phyloP scores from a whole-genome alignment of 768 basidiomycete species.

The Collybia nuda region DNA sequence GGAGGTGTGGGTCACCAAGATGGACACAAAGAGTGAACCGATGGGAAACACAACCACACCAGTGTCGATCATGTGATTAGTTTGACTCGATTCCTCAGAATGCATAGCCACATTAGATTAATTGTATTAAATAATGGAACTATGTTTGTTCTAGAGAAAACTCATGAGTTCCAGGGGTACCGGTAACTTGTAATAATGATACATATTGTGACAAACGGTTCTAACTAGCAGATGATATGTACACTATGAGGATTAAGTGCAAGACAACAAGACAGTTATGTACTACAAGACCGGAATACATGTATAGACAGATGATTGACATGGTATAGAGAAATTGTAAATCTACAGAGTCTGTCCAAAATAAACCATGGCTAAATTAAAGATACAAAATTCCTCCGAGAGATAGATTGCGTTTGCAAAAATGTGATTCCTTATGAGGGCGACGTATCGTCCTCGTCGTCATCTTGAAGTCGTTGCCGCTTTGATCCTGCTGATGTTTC shows the following conservation, averaged over 20 bases:
- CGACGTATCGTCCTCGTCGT: conserved; percentile 25
- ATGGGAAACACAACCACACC: too few relatives aligned
- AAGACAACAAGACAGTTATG: conserved; percentile 18
- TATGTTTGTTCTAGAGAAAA: too few relatives aligned
- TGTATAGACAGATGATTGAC: conserved; percentile 16
- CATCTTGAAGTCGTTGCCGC: conserved; percentile 36
- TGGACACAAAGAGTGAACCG: too few relatives aligned
- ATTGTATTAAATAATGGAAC: too few relatives aligned
- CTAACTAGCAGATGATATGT: background rate
- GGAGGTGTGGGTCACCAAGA: too few relatives aligned
- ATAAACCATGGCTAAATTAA: conserved; percentile 16
- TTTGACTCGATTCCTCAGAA: too few relatives aligned
- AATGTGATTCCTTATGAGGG: conserved; percentile 1
- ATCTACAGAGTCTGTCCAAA: conserved; percentile 12
- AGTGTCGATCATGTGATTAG: too few relatives aligned
- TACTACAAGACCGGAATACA: conserved; percentile 15
- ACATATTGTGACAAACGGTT: background rate
- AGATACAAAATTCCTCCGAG: conserved; percentile 22
- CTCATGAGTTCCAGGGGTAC: background rate
- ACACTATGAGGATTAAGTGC: conserved; percentile 16
- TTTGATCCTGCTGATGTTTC: conserved; percentile 17
- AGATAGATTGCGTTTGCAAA: conserved; percentile 10
- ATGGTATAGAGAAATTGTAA: conserved; percentile 10
- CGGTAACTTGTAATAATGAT: background rate
- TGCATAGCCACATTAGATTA: too few relatives aligned